Conservation (phyloP, 257 asterid genomes). For the Solanum peruvianum region DNA sequence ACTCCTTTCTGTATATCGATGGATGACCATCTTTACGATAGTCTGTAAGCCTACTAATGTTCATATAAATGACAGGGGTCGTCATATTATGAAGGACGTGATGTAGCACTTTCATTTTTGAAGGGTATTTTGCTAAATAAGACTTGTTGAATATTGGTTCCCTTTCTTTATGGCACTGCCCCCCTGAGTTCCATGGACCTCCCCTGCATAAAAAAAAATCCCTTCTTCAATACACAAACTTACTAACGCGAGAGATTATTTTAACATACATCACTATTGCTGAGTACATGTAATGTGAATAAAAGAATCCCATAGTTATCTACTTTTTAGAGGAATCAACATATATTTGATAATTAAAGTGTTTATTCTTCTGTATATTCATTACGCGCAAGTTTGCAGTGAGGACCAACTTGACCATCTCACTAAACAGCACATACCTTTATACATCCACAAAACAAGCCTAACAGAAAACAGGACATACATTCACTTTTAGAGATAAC, state of each 20-base stretch:
- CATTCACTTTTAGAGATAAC: background rate
- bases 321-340: background rate
- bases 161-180: conserved; percentile 70
- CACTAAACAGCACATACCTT: background rate
- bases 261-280: background rate
- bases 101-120: conserved; percentile 67
- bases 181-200: conserved; percentile 92
- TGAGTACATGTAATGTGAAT: background rate
- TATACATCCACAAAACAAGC: background rate
- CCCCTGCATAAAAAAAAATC: conserved; percentile 44
- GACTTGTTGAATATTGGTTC: conserved; percentile 55
- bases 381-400: background rate
- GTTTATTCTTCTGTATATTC: background rate
- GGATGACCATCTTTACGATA: conserved; percentile 85
- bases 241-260: background rate
- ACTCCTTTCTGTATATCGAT: conserved; percentile 59
- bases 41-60: conserved; percentile 76
- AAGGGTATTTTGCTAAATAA: conserved; percentile 55
- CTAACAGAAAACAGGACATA: background rate
- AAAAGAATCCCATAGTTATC: background rate
- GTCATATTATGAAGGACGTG: conserved; percentile 47
- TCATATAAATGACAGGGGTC: conserved; percentile 51
- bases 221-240: background rate
- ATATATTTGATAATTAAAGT: background rate
- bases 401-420: background rate